These are phyloP conservation scores for Trifolium subterraneum DNA, from an alignment of 306 rosid genomes.

Conservation along the genomic window DNA sequence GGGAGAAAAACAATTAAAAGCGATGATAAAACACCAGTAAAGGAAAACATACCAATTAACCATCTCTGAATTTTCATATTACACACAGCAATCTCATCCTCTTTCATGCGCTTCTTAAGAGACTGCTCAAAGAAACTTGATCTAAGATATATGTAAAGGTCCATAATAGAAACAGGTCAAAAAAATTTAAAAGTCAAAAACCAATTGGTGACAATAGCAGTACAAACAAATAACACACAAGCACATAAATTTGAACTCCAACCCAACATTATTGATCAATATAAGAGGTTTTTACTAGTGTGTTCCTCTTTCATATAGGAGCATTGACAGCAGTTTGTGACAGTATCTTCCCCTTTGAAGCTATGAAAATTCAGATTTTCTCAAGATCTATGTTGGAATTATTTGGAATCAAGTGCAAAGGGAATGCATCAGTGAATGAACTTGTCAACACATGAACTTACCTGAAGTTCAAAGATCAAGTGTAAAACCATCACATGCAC, in stretches of 20 bases:
- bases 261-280: conserved; percentile 2
- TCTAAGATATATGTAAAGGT: conserved; percentile 9
- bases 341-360: conserved; percentile 58
- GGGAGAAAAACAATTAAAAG: conserved; percentile 23
- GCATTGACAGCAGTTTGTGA: conserved; percentile 65
- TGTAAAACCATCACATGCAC: too few relatives aligned
- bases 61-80: conserved; percentile 64
- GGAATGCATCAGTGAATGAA: too few relatives aligned
- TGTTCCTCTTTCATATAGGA: conserved; percentile 61
- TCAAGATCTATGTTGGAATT: conserved; percentile 48
- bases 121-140: conserved; percentile 59
- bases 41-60: conserved; percentile 51
- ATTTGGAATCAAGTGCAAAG: conserved; percentile 21
- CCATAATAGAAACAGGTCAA: neutral
- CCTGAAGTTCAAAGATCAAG: too few relatives aligned
- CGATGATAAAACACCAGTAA: conserved; percentile 12
- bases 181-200: neutral
- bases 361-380: conserved; percentile 46
- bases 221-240: conserved; percentile 13
- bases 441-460: too few relatives aligned
- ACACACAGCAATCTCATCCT: conserved; percentile 72
- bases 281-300: conserved; percentile 53
- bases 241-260: conserved; percentile 16
- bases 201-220: conserved; percentile 4
- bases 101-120: conserved; percentile 62